phyloP scores from a whole-genome alignment of 225 moss, liverwort and hornwort genomes.

The Polytrichum commune region DNA sequence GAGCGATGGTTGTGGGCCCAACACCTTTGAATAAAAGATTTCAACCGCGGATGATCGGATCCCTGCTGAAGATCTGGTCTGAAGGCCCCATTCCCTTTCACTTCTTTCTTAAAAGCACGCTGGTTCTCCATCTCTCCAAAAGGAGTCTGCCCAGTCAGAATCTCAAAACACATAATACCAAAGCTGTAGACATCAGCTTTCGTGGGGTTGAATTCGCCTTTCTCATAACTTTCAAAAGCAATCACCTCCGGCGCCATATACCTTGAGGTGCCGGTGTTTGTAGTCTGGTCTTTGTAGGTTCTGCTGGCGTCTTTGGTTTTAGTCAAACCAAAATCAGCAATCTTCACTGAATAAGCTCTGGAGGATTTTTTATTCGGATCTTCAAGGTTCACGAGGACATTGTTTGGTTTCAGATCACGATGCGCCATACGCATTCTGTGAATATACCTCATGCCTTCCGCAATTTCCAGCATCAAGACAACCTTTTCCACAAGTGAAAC shows the following conservation, averaged over 20 bases:
- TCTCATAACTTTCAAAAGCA: background rate
- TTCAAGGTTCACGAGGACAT: constrained; percentile 19
- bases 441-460: constrained; percentile 22
- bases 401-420: constrained; percentile 19
- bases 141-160: background rate
- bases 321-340: constrained; percentile 25
- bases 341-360: constrained; percentile 9
- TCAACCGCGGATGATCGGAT: too few relatives aligned
- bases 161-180: background rate
- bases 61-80: too few relatives aligned
- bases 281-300: background rate
- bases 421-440: constrained; percentile 15
- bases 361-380: too few relatives aligned
- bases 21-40: too few relatives aligned
- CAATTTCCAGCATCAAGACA: constrained; percentile 24
- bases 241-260: constrained; percentile 2
- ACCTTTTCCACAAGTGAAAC: constrained; percentile 2
- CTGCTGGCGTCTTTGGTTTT: constrained; percentile 20
- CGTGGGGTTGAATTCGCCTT: background rate
- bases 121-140: too few relatives aligned
- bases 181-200: constrained; percentile 10
- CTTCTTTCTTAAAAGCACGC: too few relatives aligned
- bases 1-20: too few relatives aligned
- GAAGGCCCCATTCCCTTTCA: too few relatives aligned
- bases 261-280: background rate